Conservation (phyloP, 148 eudicot genomes). For the Diospyros kaki region DNA sequence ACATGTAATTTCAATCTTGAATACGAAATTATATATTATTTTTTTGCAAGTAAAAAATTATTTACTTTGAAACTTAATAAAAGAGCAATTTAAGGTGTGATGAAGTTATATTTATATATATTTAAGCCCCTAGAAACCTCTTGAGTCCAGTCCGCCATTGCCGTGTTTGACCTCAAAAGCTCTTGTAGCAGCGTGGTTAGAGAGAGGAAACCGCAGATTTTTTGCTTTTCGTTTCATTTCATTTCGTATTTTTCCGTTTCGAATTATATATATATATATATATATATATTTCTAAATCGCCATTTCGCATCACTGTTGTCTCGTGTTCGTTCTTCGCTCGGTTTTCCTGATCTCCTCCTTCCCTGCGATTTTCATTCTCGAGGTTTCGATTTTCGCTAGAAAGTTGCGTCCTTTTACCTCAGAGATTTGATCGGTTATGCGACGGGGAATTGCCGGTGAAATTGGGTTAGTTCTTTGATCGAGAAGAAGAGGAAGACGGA, state of each 20-base stretch:
- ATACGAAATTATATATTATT: neutral
- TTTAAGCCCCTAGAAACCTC: no score
- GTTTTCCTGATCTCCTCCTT: neutral
- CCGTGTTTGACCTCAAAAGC: conserved; percentile 83
- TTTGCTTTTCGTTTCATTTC: neutral
- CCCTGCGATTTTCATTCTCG: neutral
- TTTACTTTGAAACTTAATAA: no score
- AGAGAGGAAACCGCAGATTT: conserved; percentile 15
- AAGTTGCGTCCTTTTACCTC: neutral
- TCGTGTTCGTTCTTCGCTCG: conserved; percentile 4
- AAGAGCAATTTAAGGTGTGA: no score
- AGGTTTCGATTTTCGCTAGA: neutral
- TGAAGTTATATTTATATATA: no score
- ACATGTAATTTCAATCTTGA: conserved; percentile 2
- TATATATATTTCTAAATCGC: no score
- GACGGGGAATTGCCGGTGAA: neutral
- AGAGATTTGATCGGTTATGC: conserved; percentile 5
- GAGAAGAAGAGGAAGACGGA: conserved; percentile 11
- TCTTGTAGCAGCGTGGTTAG: conserved; percentile 12
- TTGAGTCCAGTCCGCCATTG: conserved; percentile 36
- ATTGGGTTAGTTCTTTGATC: conserved; percentile 3
- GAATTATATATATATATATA: no score
- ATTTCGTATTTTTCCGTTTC: neutral
- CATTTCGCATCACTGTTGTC: neutral
- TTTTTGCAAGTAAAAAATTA: no score